Conservation (phyloP, 2,329 filamentous ascomycete species). For the Colletotrichum orbiculare region DNA sequence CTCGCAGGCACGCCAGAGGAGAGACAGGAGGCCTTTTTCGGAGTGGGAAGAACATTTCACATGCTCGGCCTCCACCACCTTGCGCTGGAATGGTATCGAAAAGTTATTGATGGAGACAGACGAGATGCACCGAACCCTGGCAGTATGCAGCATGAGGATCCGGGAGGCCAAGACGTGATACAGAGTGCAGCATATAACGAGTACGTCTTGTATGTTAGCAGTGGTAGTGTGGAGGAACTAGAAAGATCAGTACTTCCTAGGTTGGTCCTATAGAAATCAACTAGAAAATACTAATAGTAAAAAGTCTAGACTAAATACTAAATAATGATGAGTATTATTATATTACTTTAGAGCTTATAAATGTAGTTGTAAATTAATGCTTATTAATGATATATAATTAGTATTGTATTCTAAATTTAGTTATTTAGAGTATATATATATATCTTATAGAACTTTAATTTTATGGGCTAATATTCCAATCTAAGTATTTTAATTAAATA, state of each 20-base stretch:
- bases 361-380: too few species aligned
- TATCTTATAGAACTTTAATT: too few species aligned
- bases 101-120: constrained; percentile 4
- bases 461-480: too few species aligned
- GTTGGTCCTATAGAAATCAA: constrained; percentile 8
- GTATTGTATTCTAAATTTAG: too few species aligned
- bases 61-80: constrained; percentile 40
- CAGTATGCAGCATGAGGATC: constrained; percentile 5
- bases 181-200: constrained; percentile 34
- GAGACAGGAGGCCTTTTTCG: constrained; percentile 83
- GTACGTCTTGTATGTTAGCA: constrained; percentile 45
- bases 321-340: too few species aligned
- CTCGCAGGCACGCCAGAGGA: constrained; percentile 51
- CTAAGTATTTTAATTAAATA: too few species aligned
- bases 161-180: constrained; percentile 24
- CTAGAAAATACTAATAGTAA: too few species aligned
- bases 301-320: too few species aligned
- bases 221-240: constrained; percentile 24
- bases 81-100: constrained; percentile 35
- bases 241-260: constrained; percentile 23
- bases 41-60: constrained; percentile 81
- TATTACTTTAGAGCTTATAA: too few species aligned
- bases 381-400: too few species aligned
- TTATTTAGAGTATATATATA: too few species aligned
- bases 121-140: not conserved